Evolutionary conservation across 768 basidiomycete species (phyloP).

Genomic region (Calocera viscosa): DNA sequence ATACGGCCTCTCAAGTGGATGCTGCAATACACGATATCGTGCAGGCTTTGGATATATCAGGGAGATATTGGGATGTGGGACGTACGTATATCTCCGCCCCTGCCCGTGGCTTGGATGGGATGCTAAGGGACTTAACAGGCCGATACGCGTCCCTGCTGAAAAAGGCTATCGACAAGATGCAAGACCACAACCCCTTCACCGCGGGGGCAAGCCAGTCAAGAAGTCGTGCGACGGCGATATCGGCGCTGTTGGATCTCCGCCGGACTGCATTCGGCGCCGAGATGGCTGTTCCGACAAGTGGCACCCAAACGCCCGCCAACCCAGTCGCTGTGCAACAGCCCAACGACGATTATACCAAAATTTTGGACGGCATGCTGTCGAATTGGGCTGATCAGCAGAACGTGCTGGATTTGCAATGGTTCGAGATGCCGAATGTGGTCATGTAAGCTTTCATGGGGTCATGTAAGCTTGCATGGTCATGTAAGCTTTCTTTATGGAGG

Average conservation of each 20-base stretch:
- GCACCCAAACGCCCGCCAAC: not conserved
- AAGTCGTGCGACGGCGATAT: not conserved
- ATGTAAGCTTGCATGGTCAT: too few species aligned
- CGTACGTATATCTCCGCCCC: not conserved
- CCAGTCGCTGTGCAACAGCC: not conserved
- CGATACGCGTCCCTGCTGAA: constrained; percentile 1
- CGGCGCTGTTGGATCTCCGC: not conserved
- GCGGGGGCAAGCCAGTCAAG: not conserved
- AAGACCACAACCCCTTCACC: not conserved
- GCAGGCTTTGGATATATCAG: not conserved
- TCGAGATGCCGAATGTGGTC: constrained; percentile 6
- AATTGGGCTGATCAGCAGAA: constrained; percentile 3
- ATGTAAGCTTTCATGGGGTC: too few species aligned
- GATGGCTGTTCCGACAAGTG: not conserved
- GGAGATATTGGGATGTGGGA: not conserved
- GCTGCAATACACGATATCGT: not conserved
- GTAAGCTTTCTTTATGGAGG: too few species aligned
- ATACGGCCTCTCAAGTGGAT: not conserved
- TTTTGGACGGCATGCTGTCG: not conserved
- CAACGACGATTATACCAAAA: constrained; percentile 5
- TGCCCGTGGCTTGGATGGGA: not conserved
- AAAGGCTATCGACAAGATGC: constrained; percentile 2
- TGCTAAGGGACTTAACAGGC: not conserved
- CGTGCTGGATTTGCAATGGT: constrained; percentile 2
- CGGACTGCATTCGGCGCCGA: not conserved